phyloP scores from a whole-genome alignment of 371 early-diverging fungal genomes.

The Chytridium lagenaria region DNA sequence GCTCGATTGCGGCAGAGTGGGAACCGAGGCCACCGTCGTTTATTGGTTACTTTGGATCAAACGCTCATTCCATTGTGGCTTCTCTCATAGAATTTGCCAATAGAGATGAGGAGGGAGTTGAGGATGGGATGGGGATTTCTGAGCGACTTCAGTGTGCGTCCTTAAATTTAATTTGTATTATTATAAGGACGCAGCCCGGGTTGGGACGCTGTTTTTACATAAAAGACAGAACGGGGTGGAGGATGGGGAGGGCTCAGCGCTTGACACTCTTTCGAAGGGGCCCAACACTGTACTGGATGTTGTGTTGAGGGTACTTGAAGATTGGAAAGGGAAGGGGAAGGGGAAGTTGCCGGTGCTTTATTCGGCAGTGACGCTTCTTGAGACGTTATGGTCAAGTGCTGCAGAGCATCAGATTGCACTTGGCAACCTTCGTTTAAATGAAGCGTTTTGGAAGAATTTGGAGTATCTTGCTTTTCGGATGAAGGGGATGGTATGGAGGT shows the following conservation, averaged over 20 bases:
- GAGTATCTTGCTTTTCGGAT: conserved; percentile 24
- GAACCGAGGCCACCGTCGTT: conserved; percentile 48
- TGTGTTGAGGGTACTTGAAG: conserved; percentile 9
- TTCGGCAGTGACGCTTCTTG: conserved; percentile 38
- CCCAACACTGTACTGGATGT: background rate
- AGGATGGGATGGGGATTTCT: conserved; percentile 14
- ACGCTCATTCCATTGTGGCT: conserved; percentile 37
- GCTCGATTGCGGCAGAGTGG: conserved; percentile 45
- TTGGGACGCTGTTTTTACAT: conserved; percentile 44
- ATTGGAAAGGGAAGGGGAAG: conserved; percentile 6
- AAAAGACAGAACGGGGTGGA: background rate
- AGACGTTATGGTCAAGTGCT: conserved; percentile 42
- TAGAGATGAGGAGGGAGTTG: background rate
- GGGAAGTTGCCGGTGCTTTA: conserved; percentile 29
- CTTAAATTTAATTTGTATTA: conserved; percentile 39
- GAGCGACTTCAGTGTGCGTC: conserved; percentile 40
- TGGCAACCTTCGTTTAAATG: conserved; percentile 19
- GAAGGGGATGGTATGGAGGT: too few species aligned
- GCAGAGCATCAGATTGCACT: conserved; percentile 39
- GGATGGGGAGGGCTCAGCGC: background rate
- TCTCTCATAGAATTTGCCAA: conserved; percentile 36
- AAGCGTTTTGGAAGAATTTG: conserved; percentile 41
- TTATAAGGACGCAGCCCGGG: conserved; percentile 53
- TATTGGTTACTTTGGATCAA: conserved; percentile 52
- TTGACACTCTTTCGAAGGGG: conserved; percentile 3